Base-by-base conservation (phyloP, 2,329 filamentous ascomycete species). In the Cercospora citrullina region DNA sequence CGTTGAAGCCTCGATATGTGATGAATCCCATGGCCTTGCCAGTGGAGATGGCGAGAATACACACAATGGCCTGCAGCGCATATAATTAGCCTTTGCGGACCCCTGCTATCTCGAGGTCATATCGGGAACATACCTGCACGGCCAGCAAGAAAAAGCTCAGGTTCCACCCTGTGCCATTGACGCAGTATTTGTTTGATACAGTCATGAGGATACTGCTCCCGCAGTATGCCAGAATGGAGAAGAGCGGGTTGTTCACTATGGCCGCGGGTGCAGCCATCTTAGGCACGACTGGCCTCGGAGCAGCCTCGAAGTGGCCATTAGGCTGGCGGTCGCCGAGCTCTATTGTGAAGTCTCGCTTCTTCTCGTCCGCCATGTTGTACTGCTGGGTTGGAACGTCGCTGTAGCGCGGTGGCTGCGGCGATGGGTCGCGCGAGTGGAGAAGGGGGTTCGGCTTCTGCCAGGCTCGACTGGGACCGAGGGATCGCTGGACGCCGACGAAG, bases 201-300 rank as follows among this genome's bases (percentile, higher is more conserved):
- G 95, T 99, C 95, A 99, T 99, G 80, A 94, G 87, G 78, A 99
- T 99, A n/a, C 94, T 97, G 63, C 94, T 92, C 76, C 91, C 85
- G 81, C 95, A 99, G 85, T 99, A 99, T 60, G 92, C 89, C 72
- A 96, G 78, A 75, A 99, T 91, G 23, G 94, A 93, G 59, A 95
- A 79, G 57, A 87, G 84, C 16, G 93, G 92, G 80, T 89, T 95
- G 81, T 93, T 81, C 76, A 78, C 69, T 77, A 71, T 79, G 77
- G 64, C 79, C 78, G 64, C 80, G 77, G 79, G 77, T 80, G 80
- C 72, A 77, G 79, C 78, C 76, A 75, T 85, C 81, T 78, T 85
- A 83, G 80, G 88, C 80, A 76, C 53, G 12, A 70, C 53, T 39
- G 72, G 69, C 45, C 66, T 60, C 48, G 65, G 60, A 12, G 71